Conservation (phyloP, 1,139 yeast genomes). For the Yamadazyma pseudoaaseri region DNA sequence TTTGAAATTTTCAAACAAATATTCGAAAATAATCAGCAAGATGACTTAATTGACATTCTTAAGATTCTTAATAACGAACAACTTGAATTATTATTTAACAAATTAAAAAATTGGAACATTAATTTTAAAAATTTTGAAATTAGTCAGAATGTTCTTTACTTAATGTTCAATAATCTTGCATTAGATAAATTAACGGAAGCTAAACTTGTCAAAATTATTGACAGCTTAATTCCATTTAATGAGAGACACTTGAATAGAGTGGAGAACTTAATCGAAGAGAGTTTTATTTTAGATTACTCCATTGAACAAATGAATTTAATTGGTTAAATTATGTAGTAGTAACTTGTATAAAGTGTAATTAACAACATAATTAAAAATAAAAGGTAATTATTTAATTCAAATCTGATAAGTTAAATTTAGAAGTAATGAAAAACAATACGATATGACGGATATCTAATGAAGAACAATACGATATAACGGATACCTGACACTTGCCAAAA, state of each 20-base stretch:
- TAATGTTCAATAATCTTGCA: conserved; percentile 55
- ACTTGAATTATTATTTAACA: conserved; percentile 57
- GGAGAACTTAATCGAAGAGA: conserved; percentile 79
- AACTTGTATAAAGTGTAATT: too few species aligned
- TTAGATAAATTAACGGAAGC: conserved; percentile 59
- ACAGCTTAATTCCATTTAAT: conserved; percentile 76
- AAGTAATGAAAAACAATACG: too few species aligned
- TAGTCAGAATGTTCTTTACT: conserved; percentile 73
- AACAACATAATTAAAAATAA: too few species aligned
- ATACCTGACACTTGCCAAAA: too few species aligned
- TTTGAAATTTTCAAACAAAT: conserved; percentile 67
- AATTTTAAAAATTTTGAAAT: conserved; percentile 77
- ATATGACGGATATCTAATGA: too few species aligned
- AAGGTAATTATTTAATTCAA: too few species aligned
- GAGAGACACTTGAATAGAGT: conserved; percentile 79
- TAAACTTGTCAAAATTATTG: conserved; percentile 66
- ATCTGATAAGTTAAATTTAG: too few species aligned
- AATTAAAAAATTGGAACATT: conserved; percentile 93
- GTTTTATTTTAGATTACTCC: conserved; percentile 81
- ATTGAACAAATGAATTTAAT: conserved; percentile 65
- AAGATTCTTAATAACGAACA: conserved; percentile 58
- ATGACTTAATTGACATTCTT: conserved; percentile 65
- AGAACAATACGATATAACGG: too few species aligned
- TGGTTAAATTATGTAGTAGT: conserved; percentile 2
- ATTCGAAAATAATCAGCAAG: conserved; percentile 43